Evolutionary conservation across 306 rosid species (phyloP).

Genomic region (Rosa lucieae): DNA sequence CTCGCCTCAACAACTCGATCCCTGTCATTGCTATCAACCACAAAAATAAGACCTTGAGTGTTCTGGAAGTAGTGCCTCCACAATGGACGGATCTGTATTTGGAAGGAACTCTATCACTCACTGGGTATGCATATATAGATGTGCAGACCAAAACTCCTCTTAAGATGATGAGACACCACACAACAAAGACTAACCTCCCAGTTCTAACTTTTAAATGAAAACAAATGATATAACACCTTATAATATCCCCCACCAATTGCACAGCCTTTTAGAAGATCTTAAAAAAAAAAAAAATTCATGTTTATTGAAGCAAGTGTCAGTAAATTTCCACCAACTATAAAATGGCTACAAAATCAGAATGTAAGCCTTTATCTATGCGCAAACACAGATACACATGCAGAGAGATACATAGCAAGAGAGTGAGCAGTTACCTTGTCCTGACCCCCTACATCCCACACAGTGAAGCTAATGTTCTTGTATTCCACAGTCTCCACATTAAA

Average conservation of each 20-base stretch:
- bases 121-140: slow-evolving; percentile 3
- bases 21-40: slow-evolving; percentile 97
- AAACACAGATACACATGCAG: slow-evolving; percentile 3
- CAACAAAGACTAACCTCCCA: neutral
- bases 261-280: neutral
- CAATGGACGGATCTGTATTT: slow-evolving; percentile 79
- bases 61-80: slow-evolving; percentile 99
- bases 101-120: slow-evolving; percentile 23
- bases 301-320: neutral
- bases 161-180: neutral
- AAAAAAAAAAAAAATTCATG: neutral
- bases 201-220: neutral
- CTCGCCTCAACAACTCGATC: slow-evolving; percentile 96
- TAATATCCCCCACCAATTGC: neutral
- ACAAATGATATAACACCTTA: neutral
- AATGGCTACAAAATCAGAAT: neutral
- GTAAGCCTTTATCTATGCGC: neutral
- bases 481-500: slow-evolving; percentile 98
- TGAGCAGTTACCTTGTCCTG: slow-evolving; percentile 77
- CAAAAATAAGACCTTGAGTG: slow-evolving; percentile 96
- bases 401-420: neutral
- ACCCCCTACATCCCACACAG: slow-evolving; percentile 99
- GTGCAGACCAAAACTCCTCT: neutral
- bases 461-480: slow-evolving; percentile 98
- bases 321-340: neutral